A percentile compares a stretch with the other conserved stretches of the same genome.
These are phyloP conservation scores for Colletotrichum simmondsii DNA, from an alignment of 2,329 filamentous ascomycete genomes.

Conservation along the genomic window DNA sequence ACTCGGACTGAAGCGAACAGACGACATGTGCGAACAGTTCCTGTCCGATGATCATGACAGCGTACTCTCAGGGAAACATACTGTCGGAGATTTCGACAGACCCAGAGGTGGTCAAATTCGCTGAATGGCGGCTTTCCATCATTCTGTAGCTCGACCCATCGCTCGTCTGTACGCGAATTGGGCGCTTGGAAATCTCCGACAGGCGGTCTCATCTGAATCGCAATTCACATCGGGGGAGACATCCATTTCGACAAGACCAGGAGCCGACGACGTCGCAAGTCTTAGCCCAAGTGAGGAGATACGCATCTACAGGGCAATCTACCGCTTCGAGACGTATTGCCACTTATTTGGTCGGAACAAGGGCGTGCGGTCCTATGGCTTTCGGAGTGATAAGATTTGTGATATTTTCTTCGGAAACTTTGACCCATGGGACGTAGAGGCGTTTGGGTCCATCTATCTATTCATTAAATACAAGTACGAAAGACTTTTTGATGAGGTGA, in stretches of 20 bases:
- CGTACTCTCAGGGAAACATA: not conserved
- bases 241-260: not conserved
- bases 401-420: slow-evolving; percentile 29
- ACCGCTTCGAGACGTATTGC: slow-evolving; percentile 36
- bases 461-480: slow-evolving; percentile 32
- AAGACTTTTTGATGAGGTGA: slow-evolving; percentile 18
- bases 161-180: not conserved
- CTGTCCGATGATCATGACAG: slow-evolving; percentile 9
- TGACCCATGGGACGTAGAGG: slow-evolving; percentile 36
- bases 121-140: not conserved
- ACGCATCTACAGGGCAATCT: slow-evolving; percentile 37
- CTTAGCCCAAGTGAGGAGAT: slow-evolving; percentile 31
- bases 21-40: slow-evolving; percentile 20
- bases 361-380: slow-evolving; percentile 11
- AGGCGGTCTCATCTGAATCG: not conserved
- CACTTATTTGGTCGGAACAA: slow-evolving; percentile 24
- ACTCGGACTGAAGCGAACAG: slow-evolving; percentile 22
- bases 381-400: slow-evolving; percentile 16
- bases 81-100: too few relatives aligned
- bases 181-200: not conserved
- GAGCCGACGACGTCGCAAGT: too few relatives aligned
- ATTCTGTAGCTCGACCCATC: not conserved
- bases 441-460: slow-evolving; percentile 30
- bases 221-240: too few relatives aligned
- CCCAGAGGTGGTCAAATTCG: not conserved